Conservation (phyloP, 2,329 filamentous ascomycete genomes). For the Epichloe uncinata region DNA sequence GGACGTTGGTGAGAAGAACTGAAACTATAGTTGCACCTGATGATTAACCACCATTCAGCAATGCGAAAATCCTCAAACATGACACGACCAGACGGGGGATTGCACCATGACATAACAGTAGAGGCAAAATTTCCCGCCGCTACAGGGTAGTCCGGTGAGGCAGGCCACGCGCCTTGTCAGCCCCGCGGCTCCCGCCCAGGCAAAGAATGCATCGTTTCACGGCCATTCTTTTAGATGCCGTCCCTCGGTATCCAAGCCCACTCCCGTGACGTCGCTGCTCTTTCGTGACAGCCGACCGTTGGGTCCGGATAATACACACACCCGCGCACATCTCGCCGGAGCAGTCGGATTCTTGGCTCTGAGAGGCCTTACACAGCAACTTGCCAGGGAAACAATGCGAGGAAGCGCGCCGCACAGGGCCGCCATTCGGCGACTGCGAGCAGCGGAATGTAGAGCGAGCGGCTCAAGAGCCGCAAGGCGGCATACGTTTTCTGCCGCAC, state of each 20-base stretch:
- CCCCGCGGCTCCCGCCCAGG: no score
- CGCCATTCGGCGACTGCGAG: conserved; percentile 9
- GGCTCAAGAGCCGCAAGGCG: conserved; percentile 1
- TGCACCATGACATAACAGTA: no score
- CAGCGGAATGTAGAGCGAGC: conserved; percentile 4
- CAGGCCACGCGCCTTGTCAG: no score
- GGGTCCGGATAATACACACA: neutral
- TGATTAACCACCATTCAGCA: no score
- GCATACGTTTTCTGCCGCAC: neutral
- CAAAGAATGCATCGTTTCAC: neutral
- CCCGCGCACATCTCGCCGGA: neutral
- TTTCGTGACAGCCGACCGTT: neutral
- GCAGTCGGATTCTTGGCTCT: neutral
- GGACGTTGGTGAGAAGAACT: no score
- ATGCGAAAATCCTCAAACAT: no score
- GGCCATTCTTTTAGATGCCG: neutral
- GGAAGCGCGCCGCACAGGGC: conserved; percentile 6
- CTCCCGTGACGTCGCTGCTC: neutral
- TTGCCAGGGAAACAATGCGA: conserved; percentile 8
- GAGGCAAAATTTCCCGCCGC: no score
- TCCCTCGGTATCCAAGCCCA: neutral
- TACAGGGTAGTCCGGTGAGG: no score
- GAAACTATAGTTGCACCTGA: no score
- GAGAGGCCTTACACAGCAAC: neutral
- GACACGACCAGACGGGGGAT: no score